Evolutionary conservation across 352 stramenopile genomes (phyloP), one percentile per base, ranked within the genome.

Genomic region (Globisporangium paddicum): DNA sequence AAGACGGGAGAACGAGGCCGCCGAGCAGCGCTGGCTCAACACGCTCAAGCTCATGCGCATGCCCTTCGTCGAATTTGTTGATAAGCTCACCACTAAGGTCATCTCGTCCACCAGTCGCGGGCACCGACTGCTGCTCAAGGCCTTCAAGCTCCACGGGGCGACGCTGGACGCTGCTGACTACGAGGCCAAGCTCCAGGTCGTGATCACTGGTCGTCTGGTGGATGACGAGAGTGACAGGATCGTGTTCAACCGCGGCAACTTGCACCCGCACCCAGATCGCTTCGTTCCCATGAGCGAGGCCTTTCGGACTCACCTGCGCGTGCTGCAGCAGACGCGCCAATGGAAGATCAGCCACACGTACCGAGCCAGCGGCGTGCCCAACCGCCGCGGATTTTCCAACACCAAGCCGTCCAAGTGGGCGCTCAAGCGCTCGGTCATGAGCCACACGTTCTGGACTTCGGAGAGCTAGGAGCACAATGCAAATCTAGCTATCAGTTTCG

Each of bases 241-340:
- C 37, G 71, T 83, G 19, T 87, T 86, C 53, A 89, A 86, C 65
- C 69, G 76, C 34, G 74, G 78, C 16, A 89, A 86, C 56, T 56
- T 89, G 58, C 72, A 82, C 51, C 53, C 73, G 49, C 62, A 84
- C 62, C 73, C 77, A 54, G 64, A 75, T 23, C 60, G 63, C 23
- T 60, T 80, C 19, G 60, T 72, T 7, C 67, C 68, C 16, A 73
- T 85, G 70, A 68, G 68, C 30, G 56, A 58, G 16, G 62, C 23
- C 3, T 82, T 83, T 42, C 57, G 82, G 62, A 25, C 23, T 8
- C 58, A 65, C 8, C 65, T 84, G 7, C 68, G 70, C 8, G 46
- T 35, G 21, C 48, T 77, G 42, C 69, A 67, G 25, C 61, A 52
- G 11, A 54, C 66, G 52, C 42, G 69, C 16, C 16, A 62, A n/a